Percentiles rank a stretch among this genome's conserved stretches.
phyloP scores from a whole-genome alignment of 768 basidiomycete genomes.

The Cyclocybe cylindracea region DNA sequence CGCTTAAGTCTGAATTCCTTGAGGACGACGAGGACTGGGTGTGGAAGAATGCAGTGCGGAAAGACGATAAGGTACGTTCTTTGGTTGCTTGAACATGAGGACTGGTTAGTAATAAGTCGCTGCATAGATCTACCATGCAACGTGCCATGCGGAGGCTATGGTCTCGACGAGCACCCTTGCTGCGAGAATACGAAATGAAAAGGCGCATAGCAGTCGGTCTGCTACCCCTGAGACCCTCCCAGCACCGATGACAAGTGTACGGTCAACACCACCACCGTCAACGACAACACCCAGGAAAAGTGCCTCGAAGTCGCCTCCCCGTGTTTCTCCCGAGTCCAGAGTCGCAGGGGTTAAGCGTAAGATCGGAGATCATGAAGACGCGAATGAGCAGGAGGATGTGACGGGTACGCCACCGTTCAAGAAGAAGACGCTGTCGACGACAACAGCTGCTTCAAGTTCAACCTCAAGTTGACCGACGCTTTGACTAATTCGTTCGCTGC shows the following conservation, averaged over 20 bases:
- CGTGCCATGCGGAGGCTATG: conserved; percentile 85
- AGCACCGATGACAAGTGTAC: conserved; percentile 18
- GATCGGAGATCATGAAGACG: conserved; percentile 52
- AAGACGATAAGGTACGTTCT: conserved; percentile 76
- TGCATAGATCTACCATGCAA: conserved; percentile 86
- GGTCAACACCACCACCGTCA: conserved; percentile 38
- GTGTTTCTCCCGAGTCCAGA: conserved; percentile 53
- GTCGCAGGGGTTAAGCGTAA: conserved; percentile 74
- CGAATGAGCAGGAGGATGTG: conserved; percentile 36
- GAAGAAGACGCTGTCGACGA: conserved; percentile 54
- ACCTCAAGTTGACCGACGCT: conserved; percentile 7
- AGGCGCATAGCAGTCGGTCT: conserved; percentile 64
- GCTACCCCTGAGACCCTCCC: conserved; percentile 67
- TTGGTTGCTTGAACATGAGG: conserved; percentile 1
- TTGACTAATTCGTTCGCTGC: too few species aligned
- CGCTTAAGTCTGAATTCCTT: conserved; percentile 84
- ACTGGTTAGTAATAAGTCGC: conserved; percentile 3
- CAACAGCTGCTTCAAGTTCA: conserved; percentile 5
- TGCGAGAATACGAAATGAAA: conserved; percentile 65
- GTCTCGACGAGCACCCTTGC: conserved; percentile 65
- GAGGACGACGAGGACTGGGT: conserved; percentile 99
- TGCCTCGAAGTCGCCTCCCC: conserved; percentile 40
- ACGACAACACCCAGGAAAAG: conserved; percentile 11
- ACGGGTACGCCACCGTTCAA: conserved; percentile 66
- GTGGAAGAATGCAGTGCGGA: conserved; percentile 88